phyloP scores from a whole-genome alignment of 257 asterid species.

The Avicennia marina region DNA sequence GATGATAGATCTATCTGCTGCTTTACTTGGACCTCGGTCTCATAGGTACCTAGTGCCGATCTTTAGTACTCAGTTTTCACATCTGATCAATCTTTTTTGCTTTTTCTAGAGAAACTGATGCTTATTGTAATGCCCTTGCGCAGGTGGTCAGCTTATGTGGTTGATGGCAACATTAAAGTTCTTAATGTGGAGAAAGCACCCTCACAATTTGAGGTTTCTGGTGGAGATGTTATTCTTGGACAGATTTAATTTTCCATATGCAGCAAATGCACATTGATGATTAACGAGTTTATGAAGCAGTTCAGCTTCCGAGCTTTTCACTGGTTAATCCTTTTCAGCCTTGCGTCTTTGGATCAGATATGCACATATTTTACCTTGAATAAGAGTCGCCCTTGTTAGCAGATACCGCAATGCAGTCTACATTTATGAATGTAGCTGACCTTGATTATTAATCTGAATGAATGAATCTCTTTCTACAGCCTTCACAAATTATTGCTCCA shows the following conservation, averaged over 20 bases:
- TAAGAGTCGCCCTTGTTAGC: conserved; percentile 12
- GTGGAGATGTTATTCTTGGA: conserved; percentile 69
- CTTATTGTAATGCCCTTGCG: not conserved
- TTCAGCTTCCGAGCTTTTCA: no score
- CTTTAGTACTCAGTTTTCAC: not conserved
- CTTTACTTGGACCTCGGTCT: conserved; percentile 87
- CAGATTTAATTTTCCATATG: conserved; percentile 47
- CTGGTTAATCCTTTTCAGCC: not conserved
- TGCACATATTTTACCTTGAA: conserved; percentile 5
- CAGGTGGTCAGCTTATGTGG: conserved; percentile 97
- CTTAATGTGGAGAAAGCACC: conserved; percentile 83
- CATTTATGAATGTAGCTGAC: not conserved
- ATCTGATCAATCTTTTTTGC: not conserved
- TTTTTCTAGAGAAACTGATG: not conserved
- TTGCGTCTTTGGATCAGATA: not conserved
- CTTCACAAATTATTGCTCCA: not conserved
- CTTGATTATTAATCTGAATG: not conserved
- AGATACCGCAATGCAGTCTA: not conserved
- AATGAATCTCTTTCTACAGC: not conserved
- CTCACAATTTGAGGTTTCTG: conserved; percentile 81
- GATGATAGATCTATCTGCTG: conserved; percentile 67
- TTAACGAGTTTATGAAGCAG: no score
- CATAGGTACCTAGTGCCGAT: conserved; percentile 50
- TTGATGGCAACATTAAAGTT: conserved; percentile 75
- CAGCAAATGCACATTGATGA: no score